Evolutionary conservation across 164 flowering plant genomes (phyloP), one percentile per base, ranked within the genome.

Genomic region (Magnolia sinica): DNA sequence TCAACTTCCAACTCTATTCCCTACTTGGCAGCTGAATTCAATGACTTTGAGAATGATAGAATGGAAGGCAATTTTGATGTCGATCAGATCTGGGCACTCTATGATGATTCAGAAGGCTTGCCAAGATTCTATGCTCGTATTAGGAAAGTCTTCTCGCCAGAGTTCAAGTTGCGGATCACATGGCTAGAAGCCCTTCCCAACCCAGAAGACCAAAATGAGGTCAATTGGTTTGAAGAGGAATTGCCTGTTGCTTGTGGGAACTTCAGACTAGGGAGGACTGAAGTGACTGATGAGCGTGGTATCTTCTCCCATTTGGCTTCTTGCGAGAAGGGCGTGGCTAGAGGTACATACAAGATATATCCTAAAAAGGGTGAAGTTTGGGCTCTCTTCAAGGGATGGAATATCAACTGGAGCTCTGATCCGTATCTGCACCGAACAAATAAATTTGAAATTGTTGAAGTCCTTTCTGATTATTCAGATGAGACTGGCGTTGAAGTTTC

Each of bases 81-180:
- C 8, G 95, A 91, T 45, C 98, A 96, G 83, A 74, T 87, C 3
- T 96, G 99, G 99, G 97, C 97, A 69, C 29, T 80, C 63, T 96
- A 90, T 87, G 99, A 94, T 84, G 76, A 79, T 49, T 1, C 67
- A 23, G 93, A 87, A 87, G 92, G 87, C 51, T 91, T 94, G 98
- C 99, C 99, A n/a, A 86, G 99, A 79, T 92, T 81, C 79, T 96
- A 94, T 87, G 97, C 91, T 71, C 80, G 70, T 55, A 85, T 96
- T 64, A 86, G 59, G 76, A 88, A 83, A 72, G 86, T 91, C 24
- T 65, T 71, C 31, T 64, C 85, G 8, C 74, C 87, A 71, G 83
- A 77, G 1, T 91, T 91, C 75, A 86, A 89, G 84, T 45, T 96
- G 78, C 70, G 58, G 64, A 85, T 96, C 64, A 84, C 87, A n/a